Conservation (phyloP, 2,329 filamentous ascomycete genomes). For the Lachnellula arida region DNA sequence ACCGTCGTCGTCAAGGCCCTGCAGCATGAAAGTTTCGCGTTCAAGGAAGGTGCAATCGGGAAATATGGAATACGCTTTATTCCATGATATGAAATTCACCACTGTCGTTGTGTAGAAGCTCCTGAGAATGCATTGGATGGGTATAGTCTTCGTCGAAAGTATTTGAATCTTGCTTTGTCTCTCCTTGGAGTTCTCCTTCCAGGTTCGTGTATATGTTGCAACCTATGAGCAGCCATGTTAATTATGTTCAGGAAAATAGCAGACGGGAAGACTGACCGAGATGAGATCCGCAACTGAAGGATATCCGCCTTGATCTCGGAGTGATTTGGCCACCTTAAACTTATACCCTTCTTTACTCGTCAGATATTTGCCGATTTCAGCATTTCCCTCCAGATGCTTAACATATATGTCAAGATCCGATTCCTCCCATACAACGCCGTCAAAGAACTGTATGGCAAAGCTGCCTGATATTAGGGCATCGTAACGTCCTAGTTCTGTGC, state of each 20-base stretch:
- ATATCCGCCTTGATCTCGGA: not conserved
- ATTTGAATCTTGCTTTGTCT: not conserved
- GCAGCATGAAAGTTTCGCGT: not conserved
- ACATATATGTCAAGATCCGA: constrained; percentile 12
- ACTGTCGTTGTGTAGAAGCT: constrained; percentile 3
- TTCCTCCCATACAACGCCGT: constrained; percentile 7
- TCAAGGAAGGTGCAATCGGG: constrained; percentile 4
- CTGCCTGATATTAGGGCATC: constrained; percentile 3
- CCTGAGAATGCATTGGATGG: not conserved
- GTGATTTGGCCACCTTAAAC: not conserved
- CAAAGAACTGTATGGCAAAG: constrained; percentile 9
- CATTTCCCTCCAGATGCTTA: not conserved
- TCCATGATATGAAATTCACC: constrained; percentile 9
- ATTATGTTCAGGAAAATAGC: too few relatives aligned
- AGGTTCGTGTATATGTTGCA: not conserved
- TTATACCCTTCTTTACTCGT: not conserved
- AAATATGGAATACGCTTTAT: constrained; percentile 9
- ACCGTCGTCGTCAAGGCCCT: not conserved
- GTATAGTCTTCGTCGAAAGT: not conserved
- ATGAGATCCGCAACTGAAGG: not conserved
- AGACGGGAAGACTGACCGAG: too few relatives aligned
- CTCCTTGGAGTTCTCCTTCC: not conserved
- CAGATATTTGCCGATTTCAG: not conserved
- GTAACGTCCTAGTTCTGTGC: constrained; percentile 1
- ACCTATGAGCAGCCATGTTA: not conserved